Percentiles rank a stretch among this genome's conserved stretches.
These are phyloP conservation scores for Pholiota microspora DNA, from an alignment of 768 basidiomycete genomes.

Conservation along the genomic window DNA sequence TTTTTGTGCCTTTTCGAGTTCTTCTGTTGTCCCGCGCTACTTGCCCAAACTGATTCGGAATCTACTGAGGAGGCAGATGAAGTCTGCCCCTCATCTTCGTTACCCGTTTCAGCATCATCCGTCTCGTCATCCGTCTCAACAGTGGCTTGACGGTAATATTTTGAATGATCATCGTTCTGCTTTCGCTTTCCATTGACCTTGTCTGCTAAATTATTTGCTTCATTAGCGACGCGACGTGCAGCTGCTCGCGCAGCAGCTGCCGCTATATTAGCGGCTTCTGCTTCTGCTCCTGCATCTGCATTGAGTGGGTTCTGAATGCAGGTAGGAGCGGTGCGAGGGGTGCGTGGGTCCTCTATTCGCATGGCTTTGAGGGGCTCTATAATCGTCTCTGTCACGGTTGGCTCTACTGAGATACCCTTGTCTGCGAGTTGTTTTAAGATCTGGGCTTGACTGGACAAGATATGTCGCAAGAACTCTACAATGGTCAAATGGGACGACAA, in stretches of 20 bases:
- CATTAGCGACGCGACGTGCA: neutral
- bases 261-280: neutral
- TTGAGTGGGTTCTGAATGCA: neutral
- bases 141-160: neutral
- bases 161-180: neutral
- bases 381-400: neutral
- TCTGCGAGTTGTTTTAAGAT: neutral
- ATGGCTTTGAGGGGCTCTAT: neutral
- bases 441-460: neutral
- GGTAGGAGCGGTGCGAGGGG: no score
- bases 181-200: neutral
- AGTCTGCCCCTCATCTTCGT: neutral
- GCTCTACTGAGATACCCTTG: neutral
- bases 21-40: neutral
- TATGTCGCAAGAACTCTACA: neutral
- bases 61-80: neutral
- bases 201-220: neutral
- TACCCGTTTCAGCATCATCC: neutral
- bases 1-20: neutral
- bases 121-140: neutral
- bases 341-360: neutral
- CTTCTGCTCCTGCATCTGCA: neutral
- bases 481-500: conserved; percentile 1
- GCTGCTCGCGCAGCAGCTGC: neutral
- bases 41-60: neutral